Percentiles rank a stretch among this genome's conserved stretches.
Evolutionary conservation across 1,284 basidiomycete species (phyloP).

Genomic region (Pyrrhoderma noxium): DNA sequence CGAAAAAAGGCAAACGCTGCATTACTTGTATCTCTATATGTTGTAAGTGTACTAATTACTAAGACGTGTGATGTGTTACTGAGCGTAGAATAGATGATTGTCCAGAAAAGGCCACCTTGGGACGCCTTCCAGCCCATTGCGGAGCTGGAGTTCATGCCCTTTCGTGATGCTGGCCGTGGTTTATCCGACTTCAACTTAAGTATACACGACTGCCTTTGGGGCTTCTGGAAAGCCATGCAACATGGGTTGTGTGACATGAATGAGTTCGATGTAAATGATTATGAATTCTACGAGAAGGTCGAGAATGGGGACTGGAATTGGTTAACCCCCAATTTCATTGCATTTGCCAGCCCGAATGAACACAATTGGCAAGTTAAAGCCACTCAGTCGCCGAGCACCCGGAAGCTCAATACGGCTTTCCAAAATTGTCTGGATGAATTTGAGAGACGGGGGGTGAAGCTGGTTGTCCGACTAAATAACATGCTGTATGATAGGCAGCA

Average conservation of each 20-base stretch:
- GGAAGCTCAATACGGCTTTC: slow-evolving; percentile 72
- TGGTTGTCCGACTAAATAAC: slow-evolving; percentile 95
- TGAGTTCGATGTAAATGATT: slow-evolving; percentile 84
- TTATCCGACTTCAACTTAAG: slow-evolving; percentile 88
- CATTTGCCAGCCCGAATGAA: slow-evolving; percentile 93
- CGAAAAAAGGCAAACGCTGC: slow-evolving; percentile 91
- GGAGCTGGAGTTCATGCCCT: slow-evolving; percentile 88
- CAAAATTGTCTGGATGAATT: slow-evolving; percentile 91
- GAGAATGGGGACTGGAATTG: slow-evolving; percentile 99
- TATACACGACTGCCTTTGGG: slow-evolving; percentile 93
- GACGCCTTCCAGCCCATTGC: slow-evolving; percentile 92
- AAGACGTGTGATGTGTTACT: slow-evolving; percentile 17
- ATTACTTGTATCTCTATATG: slow-evolving; percentile 85
- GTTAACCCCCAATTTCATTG: slow-evolving; percentile 89
- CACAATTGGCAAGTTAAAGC: slow-evolving; percentile 60
- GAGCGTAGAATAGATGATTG: slow-evolving; percentile 68
- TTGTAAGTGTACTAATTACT: slow-evolving; percentile 43
- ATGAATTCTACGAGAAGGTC: slow-evolving; percentile 91
- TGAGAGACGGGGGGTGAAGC: slow-evolving; percentile 75
- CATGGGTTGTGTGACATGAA: slow-evolving; percentile 87
- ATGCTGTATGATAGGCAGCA: slow-evolving; percentile 84
- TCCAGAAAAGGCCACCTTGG: slow-evolving; percentile 87
- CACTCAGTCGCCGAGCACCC: slow-evolving; percentile 37
- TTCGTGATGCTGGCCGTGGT: slow-evolving; percentile 93
- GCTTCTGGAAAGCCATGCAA: slow-evolving; percentile 90